These are phyloP conservation scores for Hyaloperonospora arabidopsidis DNA, from an alignment of 352 stramenopile genomes.

Conservation along the genomic window DNA sequence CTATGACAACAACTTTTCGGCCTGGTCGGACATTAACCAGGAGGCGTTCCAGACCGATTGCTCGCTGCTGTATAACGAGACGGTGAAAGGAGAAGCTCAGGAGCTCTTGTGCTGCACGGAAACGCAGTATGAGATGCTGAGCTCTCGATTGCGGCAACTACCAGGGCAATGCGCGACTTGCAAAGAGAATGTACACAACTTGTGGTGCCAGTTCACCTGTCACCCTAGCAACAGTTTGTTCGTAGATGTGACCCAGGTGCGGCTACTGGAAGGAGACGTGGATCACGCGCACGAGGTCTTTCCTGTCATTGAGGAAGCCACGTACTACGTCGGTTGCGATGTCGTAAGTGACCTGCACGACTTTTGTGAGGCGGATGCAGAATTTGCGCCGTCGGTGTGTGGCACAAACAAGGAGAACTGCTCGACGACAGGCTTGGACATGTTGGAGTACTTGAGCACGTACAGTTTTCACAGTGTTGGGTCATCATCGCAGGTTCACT, in stretches of 20 bases:
- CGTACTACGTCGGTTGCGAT: constrained; percentile 61
- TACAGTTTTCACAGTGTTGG: constrained; percentile 65
- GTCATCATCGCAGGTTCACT: constrained; percentile 61
- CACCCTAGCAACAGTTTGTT: constrained; percentile 76
- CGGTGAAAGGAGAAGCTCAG: constrained; percentile 32
- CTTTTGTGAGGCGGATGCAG: constrained; percentile 51
- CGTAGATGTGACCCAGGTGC: constrained; percentile 59
- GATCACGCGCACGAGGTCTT: constrained; percentile 46
- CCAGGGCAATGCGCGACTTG: constrained; percentile 53
- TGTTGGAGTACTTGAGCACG: constrained; percentile 49
- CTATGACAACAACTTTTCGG: constrained; percentile 64
- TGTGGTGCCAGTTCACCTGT: constrained; percentile 78
- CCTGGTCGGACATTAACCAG: constrained; percentile 52
- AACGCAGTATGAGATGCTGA: constrained; percentile 55
- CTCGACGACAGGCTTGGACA: constrained; percentile 38
- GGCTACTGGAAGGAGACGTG: constrained; percentile 44
- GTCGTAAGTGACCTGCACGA: constrained; percentile 66
- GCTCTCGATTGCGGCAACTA: constrained; percentile 53
- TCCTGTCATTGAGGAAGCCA: constrained; percentile 57
- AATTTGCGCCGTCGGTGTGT: constrained; percentile 45
- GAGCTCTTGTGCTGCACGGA: constrained; percentile 75
- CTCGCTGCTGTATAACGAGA: constrained; percentile 59
- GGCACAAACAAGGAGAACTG: constrained; percentile 38
- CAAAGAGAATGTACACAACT: constrained; percentile 66
- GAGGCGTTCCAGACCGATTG: constrained; percentile 62